Evolutionary conservation across 352 stramenopile species (phyloP).

Genomic region (Phytophthora sp.): DNA sequence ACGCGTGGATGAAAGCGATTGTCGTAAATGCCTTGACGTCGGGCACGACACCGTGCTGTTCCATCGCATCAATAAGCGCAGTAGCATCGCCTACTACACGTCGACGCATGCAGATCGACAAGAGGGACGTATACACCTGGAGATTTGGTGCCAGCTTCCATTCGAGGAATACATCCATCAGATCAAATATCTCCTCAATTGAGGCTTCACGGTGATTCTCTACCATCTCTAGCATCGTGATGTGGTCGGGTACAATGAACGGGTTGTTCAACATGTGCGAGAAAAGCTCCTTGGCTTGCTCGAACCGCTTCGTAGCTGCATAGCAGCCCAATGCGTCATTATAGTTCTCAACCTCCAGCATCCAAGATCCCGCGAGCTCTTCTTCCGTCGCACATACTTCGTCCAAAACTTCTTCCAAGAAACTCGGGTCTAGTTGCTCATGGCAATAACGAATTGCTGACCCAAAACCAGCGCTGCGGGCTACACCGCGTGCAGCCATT

Average conservation of each 20-base stretch:
- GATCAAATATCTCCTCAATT: constrained; percentile 65
- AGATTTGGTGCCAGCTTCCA: constrained; percentile 59
- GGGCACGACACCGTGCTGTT: constrained; percentile 38
- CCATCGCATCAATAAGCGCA: constrained; percentile 64
- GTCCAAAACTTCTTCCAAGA: constrained; percentile 67
- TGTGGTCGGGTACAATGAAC: constrained; percentile 58
- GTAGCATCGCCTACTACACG: constrained; percentile 60
- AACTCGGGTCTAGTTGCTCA: constrained; percentile 43
- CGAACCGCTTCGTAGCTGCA: constrained; percentile 48
- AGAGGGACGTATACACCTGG: constrained; percentile 78
- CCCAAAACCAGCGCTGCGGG: constrained; percentile 68
- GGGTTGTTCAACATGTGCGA: constrained; percentile 62
- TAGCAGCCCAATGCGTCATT: constrained; percentile 81
- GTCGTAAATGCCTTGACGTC: constrained; percentile 77
- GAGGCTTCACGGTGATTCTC: constrained; percentile 67
- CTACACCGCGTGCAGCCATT: constrained; percentile 57
- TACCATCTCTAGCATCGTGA: constrained; percentile 84
- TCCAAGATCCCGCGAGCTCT: constrained; percentile 49
- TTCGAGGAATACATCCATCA: constrained; percentile 79
- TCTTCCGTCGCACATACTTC: constrained; percentile 60
- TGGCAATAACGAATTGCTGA: constrained; percentile 74
- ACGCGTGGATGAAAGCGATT: constrained; percentile 68
- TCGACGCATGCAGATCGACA: constrained; percentile 69
- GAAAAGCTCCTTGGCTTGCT: constrained; percentile 70
- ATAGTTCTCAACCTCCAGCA: constrained; percentile 72